A percentile compares a stretch with the other conserved stretches of the same genome.
phyloP scores from a whole-genome alignment of 2,329 filamentous ascomycete genomes.

The Pseudogymnoascus sp. region DNA sequence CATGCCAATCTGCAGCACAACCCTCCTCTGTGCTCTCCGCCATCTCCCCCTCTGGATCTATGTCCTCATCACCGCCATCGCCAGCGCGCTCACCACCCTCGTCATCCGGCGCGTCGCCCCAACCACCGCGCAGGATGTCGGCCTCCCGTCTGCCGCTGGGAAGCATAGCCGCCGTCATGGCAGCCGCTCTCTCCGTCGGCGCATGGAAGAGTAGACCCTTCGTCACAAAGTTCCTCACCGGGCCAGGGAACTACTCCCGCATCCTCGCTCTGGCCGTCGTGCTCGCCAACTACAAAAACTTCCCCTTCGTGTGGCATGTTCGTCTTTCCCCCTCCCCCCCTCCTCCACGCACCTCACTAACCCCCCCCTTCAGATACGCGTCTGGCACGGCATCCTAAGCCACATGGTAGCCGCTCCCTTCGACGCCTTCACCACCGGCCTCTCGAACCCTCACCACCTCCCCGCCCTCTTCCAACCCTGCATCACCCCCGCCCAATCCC shows the following conservation, averaged over 20 bases:
- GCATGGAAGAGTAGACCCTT: slow-evolving; percentile 20
- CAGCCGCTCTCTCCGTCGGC: slow-evolving; percentile 16
- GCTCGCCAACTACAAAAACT: slow-evolving; percentile 46
- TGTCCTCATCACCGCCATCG: slow-evolving; percentile 44
- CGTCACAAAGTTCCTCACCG: slow-evolving; percentile 21
- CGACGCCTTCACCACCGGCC: slow-evolving; percentile 28
- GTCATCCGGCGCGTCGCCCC: not conserved
- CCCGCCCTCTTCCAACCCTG: slow-evolving; percentile 54
- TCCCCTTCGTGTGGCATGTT: slow-evolving; percentile 54
- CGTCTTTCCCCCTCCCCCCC: slow-evolving; percentile 19
- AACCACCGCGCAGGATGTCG: slow-evolving; percentile 12
- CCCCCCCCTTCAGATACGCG: slow-evolving; percentile 30
- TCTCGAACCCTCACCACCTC: slow-evolving; percentile 23
- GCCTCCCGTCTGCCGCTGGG: slow-evolving; percentile 24
- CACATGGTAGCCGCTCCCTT: slow-evolving; percentile 36
- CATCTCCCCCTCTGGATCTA: slow-evolving; percentile 40
- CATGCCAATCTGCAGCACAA: not conserved
- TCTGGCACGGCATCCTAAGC: slow-evolving; percentile 37
- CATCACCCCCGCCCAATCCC: slow-evolving; percentile 49
- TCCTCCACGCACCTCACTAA: not conserved
- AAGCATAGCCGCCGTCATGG: slow-evolving; percentile 19
- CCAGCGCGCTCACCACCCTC: slow-evolving; percentile 35
- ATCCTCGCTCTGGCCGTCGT: slow-evolving; percentile 30
- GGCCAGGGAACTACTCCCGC: slow-evolving; percentile 25
- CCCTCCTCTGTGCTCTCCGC: not conserved